These are phyloP conservation scores for Neolecta irregularis DNA, from an alignment of 1,139 yeast genomes.

Conservation along the genomic window DNA sequence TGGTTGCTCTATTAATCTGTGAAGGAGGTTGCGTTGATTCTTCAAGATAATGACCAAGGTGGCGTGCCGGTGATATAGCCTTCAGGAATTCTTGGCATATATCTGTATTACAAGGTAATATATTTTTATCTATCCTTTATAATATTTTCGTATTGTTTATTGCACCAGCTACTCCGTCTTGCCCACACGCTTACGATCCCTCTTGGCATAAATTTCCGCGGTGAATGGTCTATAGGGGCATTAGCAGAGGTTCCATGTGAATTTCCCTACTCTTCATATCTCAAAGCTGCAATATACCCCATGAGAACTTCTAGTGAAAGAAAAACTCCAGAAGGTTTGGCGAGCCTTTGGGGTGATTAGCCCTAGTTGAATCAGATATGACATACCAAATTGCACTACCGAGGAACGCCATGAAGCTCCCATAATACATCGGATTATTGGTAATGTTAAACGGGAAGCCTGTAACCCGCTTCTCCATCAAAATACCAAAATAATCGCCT, in stretches of 20 bases:
- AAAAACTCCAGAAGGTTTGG: slow-evolving; percentile 73
- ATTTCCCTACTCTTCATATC: slow-evolving; percentile 51
- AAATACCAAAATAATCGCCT: slow-evolving; percentile 95
- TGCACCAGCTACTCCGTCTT: too few species aligned
- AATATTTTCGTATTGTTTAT: too few species aligned
- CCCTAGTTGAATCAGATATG: background rate
- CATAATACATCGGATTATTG: slow-evolving; percentile 94
- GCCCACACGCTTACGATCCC: slow-evolving; percentile 36
- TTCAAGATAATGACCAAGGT: too few species aligned
- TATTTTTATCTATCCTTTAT: too few species aligned
- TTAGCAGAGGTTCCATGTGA: background rate
- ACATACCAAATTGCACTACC: slow-evolving; percentile 71
- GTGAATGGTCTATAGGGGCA: slow-evolving; percentile 50
- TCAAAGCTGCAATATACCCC: slow-evolving; percentile 71
- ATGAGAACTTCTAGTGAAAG: slow-evolving; percentile 57
- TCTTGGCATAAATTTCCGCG: slow-evolving; percentile 62
- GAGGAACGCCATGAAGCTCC: slow-evolving; percentile 73
- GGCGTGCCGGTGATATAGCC: too few species aligned
- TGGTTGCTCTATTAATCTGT: too few species aligned
- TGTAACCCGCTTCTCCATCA: slow-evolving; percentile 82
- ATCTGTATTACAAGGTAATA: too few species aligned
- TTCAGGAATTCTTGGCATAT: too few species aligned
- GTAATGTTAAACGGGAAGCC: slow-evolving; percentile 83
- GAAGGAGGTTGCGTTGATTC: too few species aligned
- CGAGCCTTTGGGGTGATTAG: too few species aligned